phyloP scores from a whole-genome alignment of 768 basidiomycete genomes.

The Leccinum arenicola region DNA sequence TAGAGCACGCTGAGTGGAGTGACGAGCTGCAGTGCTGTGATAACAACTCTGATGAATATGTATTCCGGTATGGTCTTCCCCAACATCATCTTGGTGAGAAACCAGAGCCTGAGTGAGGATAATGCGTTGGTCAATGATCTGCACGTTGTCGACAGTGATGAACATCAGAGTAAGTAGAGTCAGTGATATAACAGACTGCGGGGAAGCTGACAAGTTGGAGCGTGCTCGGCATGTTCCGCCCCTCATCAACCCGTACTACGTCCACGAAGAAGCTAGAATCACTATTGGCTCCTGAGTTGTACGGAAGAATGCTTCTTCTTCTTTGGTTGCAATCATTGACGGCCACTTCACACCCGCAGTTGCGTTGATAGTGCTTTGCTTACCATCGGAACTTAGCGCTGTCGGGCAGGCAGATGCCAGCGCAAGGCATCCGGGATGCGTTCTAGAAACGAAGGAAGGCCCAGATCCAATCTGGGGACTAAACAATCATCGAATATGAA shows the following conservation, averaged over 20 bases:
- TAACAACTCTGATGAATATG: slow-evolving; percentile 47
- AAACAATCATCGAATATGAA: background rate
- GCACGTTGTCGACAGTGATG: background rate
- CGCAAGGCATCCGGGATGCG: background rate
- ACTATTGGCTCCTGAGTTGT: too few relatives aligned
- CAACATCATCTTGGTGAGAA: slow-evolving; percentile 36
- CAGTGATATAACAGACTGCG: too few relatives aligned
- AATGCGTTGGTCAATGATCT: background rate
- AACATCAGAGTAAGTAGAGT: background rate
- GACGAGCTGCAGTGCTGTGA: slow-evolving; percentile 45
- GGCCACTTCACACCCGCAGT: background rate
- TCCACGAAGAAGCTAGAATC: too few relatives aligned
- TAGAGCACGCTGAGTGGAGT: slow-evolving; percentile 48
- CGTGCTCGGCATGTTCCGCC: background rate
- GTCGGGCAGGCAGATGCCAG: background rate
- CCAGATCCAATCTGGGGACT: background rate
- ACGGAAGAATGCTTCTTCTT: too few relatives aligned
- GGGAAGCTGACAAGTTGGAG: background rate
- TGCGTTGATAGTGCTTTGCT: background rate
- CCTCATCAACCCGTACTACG: too few relatives aligned
- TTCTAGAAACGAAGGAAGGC: background rate
- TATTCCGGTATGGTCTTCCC: slow-evolving; percentile 50
- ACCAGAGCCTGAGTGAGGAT: background rate
- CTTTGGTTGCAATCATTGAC: background rate
- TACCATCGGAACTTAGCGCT: background rate